Conservation (phyloP, 2,329 filamentous ascomycete genomes). For the Colletotrichum tamarilloi region DNA sequence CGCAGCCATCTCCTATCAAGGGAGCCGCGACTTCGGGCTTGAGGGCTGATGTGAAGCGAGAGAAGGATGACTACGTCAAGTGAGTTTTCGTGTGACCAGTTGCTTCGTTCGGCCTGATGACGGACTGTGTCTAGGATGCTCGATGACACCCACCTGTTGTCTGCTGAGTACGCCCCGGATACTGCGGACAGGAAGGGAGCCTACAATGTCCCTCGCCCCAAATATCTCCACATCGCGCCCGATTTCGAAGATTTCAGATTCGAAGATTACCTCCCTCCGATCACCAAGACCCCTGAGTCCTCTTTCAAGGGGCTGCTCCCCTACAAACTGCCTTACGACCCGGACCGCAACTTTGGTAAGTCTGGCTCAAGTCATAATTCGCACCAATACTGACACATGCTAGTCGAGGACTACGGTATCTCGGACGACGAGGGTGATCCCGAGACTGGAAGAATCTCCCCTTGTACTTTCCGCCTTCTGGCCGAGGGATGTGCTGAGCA, state of each 20-base stretch:
- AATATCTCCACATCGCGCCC: constrained; percentile 31
- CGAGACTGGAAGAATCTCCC: constrained; percentile 49
- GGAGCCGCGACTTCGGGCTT: background rate
- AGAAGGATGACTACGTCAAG: constrained; percentile 9
- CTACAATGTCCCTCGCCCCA: constrained; percentile 35
- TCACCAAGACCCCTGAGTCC: background rate
- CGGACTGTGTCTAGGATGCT: constrained; percentile 21
- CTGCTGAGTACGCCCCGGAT: constrained; percentile 24
- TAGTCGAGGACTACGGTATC: constrained; percentile 42
- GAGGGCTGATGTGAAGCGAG: background rate
- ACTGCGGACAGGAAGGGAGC: constrained; percentile 14
- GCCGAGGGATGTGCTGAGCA: constrained; percentile 48
- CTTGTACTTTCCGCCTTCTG: constrained; percentile 53
- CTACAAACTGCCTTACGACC: constrained; percentile 20
- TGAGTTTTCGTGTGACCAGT: background rate
- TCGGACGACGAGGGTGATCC: constrained; percentile 55
- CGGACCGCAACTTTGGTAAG: constrained; percentile 22
- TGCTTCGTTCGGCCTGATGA: background rate
- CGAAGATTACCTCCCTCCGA: constrained; percentile 16
- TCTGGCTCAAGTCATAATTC: background rate
- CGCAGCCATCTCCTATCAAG: background rate
- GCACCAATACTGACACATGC: background rate
- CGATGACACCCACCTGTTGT: constrained; percentile 10
- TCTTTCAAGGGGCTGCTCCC: too few relatives aligned
- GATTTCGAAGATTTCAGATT: constrained; percentile 23